Conservation (phyloP, 768 basidiomycete species). For the Rhodotorula taiwanensis region DNA sequence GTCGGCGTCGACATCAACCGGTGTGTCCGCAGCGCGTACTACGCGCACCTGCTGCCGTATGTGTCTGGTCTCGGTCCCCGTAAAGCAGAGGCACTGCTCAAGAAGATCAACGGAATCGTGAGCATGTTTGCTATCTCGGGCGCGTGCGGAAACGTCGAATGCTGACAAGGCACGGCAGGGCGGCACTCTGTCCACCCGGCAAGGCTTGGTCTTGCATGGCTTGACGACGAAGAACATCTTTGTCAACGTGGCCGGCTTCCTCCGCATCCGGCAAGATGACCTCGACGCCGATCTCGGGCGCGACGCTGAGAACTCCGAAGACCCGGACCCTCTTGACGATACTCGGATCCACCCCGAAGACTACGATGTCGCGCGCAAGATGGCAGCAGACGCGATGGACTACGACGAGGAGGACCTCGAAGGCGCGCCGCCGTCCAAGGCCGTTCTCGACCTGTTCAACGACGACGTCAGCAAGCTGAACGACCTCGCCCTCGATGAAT, state of each 20-base stretch:
- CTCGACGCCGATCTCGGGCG: constrained; percentile 47
- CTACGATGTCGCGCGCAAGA: constrained; percentile 94
- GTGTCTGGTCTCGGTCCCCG: constrained; percentile 90
- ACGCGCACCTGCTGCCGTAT: constrained; percentile 78
- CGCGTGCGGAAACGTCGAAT: no score
- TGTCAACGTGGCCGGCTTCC: constrained; percentile 84
- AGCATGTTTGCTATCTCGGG: neutral
- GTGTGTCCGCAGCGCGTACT: constrained; percentile 78
- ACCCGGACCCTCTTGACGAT: constrained; percentile 82
- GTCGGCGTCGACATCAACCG: constrained; percentile 96
- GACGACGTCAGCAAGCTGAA: constrained; percentile 75
- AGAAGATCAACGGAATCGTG: constrained; percentile 64
- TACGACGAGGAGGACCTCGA: constrained; percentile 95
- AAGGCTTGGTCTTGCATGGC: constrained; percentile 74
- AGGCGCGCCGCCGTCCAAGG: constrained; percentile 82
- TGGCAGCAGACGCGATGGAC: constrained; percentile 95
- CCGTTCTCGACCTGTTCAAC: constrained; percentile 76
- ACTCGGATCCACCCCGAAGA: constrained; percentile 97
- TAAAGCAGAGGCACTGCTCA: constrained; percentile 76
- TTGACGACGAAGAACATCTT: constrained; percentile 81
- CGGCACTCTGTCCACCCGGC: constrained; percentile 75
- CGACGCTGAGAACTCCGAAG: constrained; percentile 59
- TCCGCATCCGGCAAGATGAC: constrained; percentile 71
- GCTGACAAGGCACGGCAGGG: constrained; percentile 55
- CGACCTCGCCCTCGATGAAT: constrained; percentile 90